These are phyloP conservation scores for Phytophthora pinifolia DNA, from an alignment of 352 stramenopile species.

Conservation along the genomic window DNA sequence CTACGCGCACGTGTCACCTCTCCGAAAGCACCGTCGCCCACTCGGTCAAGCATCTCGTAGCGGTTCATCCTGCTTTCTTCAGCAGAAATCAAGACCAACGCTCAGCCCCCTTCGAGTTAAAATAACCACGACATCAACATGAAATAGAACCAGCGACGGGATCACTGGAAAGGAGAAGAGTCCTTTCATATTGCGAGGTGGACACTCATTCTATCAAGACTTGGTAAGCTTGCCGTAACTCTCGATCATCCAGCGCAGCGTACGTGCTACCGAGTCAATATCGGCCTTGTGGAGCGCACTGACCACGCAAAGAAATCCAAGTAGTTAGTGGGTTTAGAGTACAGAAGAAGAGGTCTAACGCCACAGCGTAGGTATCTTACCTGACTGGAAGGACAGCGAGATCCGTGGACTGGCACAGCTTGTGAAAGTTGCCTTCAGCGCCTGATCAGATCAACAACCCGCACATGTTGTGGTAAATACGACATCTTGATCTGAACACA, in stretches of 20 bases:
- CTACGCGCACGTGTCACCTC: slow-evolving; percentile 92
- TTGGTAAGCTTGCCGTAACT: slow-evolving; percentile 64
- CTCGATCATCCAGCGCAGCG: slow-evolving; percentile 72
- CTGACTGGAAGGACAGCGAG: slow-evolving; percentile 81
- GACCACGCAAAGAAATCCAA: neutral
- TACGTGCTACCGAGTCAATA: slow-evolving; percentile 77
- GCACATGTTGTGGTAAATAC: neutral
- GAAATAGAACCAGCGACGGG: too few relatives aligned
- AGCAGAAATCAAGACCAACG: neutral
- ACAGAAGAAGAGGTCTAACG: neutral
- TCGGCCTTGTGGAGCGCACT: slow-evolving; percentile 88
- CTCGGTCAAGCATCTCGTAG: slow-evolving; percentile 90
- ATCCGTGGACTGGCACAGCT: slow-evolving; percentile 68
- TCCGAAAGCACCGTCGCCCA: slow-evolving; percentile 94
- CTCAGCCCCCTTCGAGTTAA: slow-evolving; percentile 6
- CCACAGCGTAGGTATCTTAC: slow-evolving; percentile 23
- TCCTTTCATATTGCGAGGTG: slow-evolving; percentile 12
- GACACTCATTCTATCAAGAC: slow-evolving; percentile 35
- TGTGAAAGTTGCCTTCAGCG: slow-evolving; percentile 79
- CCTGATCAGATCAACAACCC: slow-evolving; percentile 21
- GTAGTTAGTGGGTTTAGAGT: neutral
- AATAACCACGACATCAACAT: slow-evolving; percentile 16
- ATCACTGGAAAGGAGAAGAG: neutral
- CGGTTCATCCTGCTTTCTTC: slow-evolving; percentile 67
- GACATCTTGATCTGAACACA: neutral